These are phyloP conservation scores for Phytophthora pluvialis DNA, from an alignment of 352 stramenopile genomes.

Conservation along the genomic window DNA sequence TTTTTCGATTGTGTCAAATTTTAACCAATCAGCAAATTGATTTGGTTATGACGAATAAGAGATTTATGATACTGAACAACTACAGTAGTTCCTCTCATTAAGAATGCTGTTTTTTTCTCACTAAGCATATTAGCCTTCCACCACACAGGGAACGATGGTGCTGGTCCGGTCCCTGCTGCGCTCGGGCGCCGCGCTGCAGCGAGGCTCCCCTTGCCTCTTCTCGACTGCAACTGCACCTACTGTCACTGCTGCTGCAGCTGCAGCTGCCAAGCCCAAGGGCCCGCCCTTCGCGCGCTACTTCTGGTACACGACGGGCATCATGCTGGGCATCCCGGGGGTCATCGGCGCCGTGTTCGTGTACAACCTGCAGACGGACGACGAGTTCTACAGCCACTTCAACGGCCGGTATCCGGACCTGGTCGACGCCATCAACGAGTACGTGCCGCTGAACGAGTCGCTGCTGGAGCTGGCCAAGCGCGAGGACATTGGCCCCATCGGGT, in stretches of 20 bases:
- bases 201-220: constrained; percentile 18
- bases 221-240: constrained; percentile 5
- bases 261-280: constrained; percentile 10
- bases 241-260: background rate
- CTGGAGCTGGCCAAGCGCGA: constrained; percentile 57
- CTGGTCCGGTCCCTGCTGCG: constrained; percentile 25
- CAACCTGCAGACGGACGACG: constrained; percentile 83
- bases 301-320: constrained; percentile 76
- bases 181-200: constrained; percentile 8
- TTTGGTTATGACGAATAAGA: too few relatives aligned
- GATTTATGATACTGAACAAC: too few relatives aligned
- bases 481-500: constrained; percentile 72
- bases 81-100: too few relatives aligned
- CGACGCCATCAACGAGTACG: constrained; percentile 65
- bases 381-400: constrained; percentile 88
- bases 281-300: constrained; percentile 80
- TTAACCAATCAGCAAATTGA: background rate
- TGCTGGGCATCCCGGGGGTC: constrained; percentile 74
- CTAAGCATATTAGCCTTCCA: constrained; percentile 2
- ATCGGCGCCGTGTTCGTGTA: constrained; percentile 80
- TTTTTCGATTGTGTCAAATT: constrained; percentile 6
- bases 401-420: constrained; percentile 84
- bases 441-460: constrained; percentile 59
- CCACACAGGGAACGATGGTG: constrained; percentile 9
- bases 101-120: background rate